Evolutionary conservation across 371 early-diverging fungal species (phyloP).

Genomic region (Lichtheimia ornata): DNA sequence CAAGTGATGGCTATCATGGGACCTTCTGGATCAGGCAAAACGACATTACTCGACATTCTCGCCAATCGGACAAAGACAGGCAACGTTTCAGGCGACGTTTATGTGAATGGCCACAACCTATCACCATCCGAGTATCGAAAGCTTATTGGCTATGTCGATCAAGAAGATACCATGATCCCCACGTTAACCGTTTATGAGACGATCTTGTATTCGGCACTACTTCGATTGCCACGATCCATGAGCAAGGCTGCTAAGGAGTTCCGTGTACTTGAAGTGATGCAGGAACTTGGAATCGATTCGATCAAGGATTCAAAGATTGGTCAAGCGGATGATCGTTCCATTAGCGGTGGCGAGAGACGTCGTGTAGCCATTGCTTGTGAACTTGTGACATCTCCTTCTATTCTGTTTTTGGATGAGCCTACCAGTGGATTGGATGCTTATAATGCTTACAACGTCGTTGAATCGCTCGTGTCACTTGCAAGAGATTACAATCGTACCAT

Average conservation of each 20-base stretch:
- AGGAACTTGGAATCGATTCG: slow-evolving; percentile 75
- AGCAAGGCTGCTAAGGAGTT: slow-evolving; percentile 55
- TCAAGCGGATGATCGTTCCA: slow-evolving; percentile 70
- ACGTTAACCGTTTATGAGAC: slow-evolving; percentile 86
- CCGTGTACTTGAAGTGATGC: slow-evolving; percentile 74
- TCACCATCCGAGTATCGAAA: slow-evolving; percentile 57
- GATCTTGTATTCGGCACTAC: slow-evolving; percentile 75
- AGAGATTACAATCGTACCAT: slow-evolving; percentile 86
- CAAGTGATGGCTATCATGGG: slow-evolving; percentile 87
- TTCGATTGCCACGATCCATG: slow-evolving; percentile 75
- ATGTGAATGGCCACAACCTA: slow-evolving; percentile 65
- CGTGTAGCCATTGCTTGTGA: slow-evolving; percentile 88
- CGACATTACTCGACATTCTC: slow-evolving; percentile 74
- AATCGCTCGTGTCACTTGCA: slow-evolving; percentile 82
- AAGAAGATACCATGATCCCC: slow-evolving; percentile 83
- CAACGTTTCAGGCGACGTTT: slow-evolving; percentile 60
- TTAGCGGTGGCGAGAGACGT: slow-evolving; percentile 87
- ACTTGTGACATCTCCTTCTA: slow-evolving; percentile 83
- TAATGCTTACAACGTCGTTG: slow-evolving; percentile 91
- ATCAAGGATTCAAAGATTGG: slow-evolving; percentile 83
- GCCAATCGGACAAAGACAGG: slow-evolving; percentile 71
- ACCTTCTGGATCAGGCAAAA: slow-evolving; percentile 73
- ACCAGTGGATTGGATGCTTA: slow-evolving; percentile 92
- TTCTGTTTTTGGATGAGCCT: slow-evolving; percentile 94
- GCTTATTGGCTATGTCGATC: slow-evolving; percentile 81